Evolutionary conservation across 352 stramenopile genomes (phyloP).

Genomic region (Phytophthora fragariae): DNA sequence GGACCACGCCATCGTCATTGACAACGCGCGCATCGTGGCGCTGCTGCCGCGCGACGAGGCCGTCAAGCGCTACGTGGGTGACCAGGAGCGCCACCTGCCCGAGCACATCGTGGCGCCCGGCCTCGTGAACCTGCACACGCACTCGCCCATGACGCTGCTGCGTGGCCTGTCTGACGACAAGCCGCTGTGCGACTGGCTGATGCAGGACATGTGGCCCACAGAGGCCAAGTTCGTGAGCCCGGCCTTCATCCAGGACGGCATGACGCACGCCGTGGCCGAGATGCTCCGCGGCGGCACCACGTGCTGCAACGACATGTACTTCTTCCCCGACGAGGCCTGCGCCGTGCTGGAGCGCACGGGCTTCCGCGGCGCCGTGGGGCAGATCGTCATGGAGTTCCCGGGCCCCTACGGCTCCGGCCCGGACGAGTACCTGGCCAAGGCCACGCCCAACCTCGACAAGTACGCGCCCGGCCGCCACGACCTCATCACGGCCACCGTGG

Average conservation of each 20-base stretch:
- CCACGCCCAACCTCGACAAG: constrained; percentile 63
- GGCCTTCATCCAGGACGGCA: constrained; percentile 79
- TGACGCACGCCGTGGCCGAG: constrained; percentile 83
- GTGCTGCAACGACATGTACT: constrained; percentile 94
- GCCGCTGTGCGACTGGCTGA: constrained; percentile 82
- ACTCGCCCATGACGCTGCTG: constrained; percentile 88
- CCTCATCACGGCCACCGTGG: constrained; percentile 67
- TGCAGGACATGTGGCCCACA: constrained; percentile 87
- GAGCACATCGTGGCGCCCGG: constrained; percentile 86
- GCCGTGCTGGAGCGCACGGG: constrained; percentile 68
- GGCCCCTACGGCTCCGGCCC: constrained; percentile 60
- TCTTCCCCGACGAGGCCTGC: constrained; percentile 71
- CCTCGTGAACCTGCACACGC: constrained; percentile 90
- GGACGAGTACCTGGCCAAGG: constrained; percentile 85
- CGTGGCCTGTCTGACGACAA: constrained; percentile 91
- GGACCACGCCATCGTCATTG: constrained; percentile 81
- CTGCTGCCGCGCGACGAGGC: constrained; percentile 71
- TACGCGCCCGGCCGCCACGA: constrained; percentile 65
- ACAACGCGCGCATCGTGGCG: constrained; percentile 75
- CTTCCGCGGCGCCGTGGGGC: constrained; percentile 74
- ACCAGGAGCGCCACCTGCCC: constrained; percentile 51
- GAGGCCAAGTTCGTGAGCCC: constrained; percentile 79
- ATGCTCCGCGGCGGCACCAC: constrained; percentile 91
- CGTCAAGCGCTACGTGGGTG: constrained; percentile 53
- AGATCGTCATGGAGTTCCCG: constrained; percentile 83